phyloP scores from a whole-genome alignment of 1,284 basidiomycete genomes.

The Psilocybe mexicana region DNA sequence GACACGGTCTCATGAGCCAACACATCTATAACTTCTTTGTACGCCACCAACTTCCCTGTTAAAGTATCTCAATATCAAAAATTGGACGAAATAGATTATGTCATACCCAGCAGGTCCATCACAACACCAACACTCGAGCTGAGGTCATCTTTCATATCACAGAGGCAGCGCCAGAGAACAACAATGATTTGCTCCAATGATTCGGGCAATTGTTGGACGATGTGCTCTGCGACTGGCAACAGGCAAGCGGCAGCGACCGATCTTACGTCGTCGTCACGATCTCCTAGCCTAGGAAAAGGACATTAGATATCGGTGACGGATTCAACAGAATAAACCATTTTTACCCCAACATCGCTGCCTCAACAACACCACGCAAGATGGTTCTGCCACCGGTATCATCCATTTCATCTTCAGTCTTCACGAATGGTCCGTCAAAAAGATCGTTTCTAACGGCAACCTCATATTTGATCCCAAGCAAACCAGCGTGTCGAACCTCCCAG shows the following conservation, averaged over 20 bases:
- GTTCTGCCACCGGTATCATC: slow-evolving; percentile 41
- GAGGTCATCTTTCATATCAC: slow-evolving; percentile 94
- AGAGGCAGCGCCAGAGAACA: slow-evolving; percentile 90
- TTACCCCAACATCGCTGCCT: slow-evolving; percentile 86
- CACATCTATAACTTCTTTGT: slow-evolving; percentile 77
- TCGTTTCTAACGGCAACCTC: slow-evolving; percentile 93
- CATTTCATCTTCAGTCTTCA: slow-evolving; percentile 38
- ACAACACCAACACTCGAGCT: slow-evolving; percentile 96
- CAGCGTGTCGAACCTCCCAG: slow-evolving; percentile 98
- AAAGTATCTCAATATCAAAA: slow-evolving; percentile 1
- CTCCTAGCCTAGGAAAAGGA: slow-evolving; percentile 64
- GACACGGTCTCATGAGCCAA: slow-evolving; percentile 67
- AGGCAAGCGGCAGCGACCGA: slow-evolving; percentile 94
- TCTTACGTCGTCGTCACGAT: slow-evolving; percentile 95
- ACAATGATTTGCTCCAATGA: slow-evolving; percentile 75
- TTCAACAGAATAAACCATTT: slow-evolving; percentile 23
- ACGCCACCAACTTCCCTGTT: slow-evolving; percentile 79
- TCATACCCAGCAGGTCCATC: slow-evolving; percentile 90
- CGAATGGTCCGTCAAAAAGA: slow-evolving; percentile 55
- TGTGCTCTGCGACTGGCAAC: slow-evolving; percentile 79
- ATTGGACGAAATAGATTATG: slow-evolving; percentile 9
- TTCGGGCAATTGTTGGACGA: slow-evolving; percentile 78
- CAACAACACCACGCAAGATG: slow-evolving; percentile 77
- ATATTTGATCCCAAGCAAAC: slow-evolving; percentile 95
- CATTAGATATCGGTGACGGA: slow-evolving; percentile 14